A percentile compares a stretch with the other conserved stretches of the same genome.
These are phyloP conservation scores for Phallus indusiatus DNA, from an alignment of 768 basidiomycete species.

Conservation along the genomic window DNA sequence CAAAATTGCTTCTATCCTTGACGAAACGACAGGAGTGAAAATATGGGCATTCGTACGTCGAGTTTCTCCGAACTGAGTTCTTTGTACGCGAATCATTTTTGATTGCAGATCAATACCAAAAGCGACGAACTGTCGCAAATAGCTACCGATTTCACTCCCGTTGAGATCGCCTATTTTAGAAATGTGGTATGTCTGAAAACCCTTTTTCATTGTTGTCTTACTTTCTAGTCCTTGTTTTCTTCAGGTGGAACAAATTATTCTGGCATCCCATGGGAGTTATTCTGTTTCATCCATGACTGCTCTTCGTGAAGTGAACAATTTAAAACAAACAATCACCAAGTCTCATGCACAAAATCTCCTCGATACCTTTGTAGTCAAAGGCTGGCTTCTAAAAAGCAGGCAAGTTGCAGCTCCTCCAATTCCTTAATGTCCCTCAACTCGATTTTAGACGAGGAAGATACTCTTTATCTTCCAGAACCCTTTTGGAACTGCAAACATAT, in stretches of 20 bases:
- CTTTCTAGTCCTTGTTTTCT: not conserved
- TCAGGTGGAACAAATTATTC: slow-evolving; percentile 83
- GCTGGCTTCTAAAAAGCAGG: slow-evolving; percentile 72
- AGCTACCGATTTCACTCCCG: slow-evolving; percentile 72
- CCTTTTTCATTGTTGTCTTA: not conserved
- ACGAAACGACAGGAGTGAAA: slow-evolving; percentile 55
- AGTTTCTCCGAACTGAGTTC: not conserved
- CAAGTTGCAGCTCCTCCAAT: slow-evolving; percentile 25
- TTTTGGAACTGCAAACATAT: slow-evolving; percentile 67
- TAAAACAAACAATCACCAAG: slow-evolving; percentile 58
- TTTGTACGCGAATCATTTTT: not conserved
- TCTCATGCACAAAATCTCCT: slow-evolving; percentile 65
- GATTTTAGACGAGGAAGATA: slow-evolving; percentile 44
- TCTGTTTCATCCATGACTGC: slow-evolving; percentile 73
- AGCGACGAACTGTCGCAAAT: slow-evolving; percentile 76
- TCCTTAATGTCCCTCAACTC: not conserved
- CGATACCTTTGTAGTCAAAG: slow-evolving; percentile 73
- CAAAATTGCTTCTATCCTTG: slow-evolving; percentile 53
- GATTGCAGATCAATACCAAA: slow-evolving; percentile 61
- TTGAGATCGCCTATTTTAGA: slow-evolving; percentile 80
- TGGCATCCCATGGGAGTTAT: slow-evolving; percentile 63
- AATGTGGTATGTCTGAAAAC: slow-evolving; percentile 47
- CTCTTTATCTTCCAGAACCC: slow-evolving; percentile 62
- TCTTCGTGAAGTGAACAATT: slow-evolving; percentile 52
- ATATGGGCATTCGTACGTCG: slow-evolving; percentile 60